Percentiles rank a stretch among this genome's conserved stretches.
Evolutionary conservation across 164 flowering plant genomes (phyloP).

Genomic region (Tetrastigma voinierianum): DNA sequence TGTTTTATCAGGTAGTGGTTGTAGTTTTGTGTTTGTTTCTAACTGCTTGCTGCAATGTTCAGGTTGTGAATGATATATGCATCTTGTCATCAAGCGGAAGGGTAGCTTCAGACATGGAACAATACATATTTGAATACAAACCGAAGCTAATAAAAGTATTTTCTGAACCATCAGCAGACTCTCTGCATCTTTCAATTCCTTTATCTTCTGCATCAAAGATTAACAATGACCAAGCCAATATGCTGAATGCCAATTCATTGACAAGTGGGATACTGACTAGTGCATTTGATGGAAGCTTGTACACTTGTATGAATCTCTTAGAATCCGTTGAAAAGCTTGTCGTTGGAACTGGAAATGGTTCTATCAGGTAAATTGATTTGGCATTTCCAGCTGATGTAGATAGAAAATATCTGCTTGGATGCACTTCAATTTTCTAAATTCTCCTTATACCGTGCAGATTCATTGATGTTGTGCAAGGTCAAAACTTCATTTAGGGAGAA

Average conservation of each 20-base stretch:
- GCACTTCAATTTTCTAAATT: slow-evolving; percentile 5
- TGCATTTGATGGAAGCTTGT: slow-evolving; percentile 82
- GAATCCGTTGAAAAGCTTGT: slow-evolving; percentile 58
- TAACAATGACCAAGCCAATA: slow-evolving; percentile 51
- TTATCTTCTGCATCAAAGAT: slow-evolving; percentile 37
- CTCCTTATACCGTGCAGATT: slow-evolving; percentile 45
- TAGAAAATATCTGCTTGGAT: not conserved
- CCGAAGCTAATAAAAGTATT: slow-evolving; percentile 66
- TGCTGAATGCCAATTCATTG: slow-evolving; percentile 55
- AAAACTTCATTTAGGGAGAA: slow-evolving; percentile 88
- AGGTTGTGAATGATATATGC: slow-evolving; percentile 92
- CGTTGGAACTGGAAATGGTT: slow-evolving; percentile 90
- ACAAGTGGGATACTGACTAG: slow-evolving; percentile 66
- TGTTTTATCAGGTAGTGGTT: no score
- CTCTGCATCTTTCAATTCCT: slow-evolving; percentile 40
- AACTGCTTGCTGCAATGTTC: slow-evolving; percentile 25
- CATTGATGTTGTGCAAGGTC: slow-evolving; percentile 71
- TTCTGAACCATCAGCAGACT: slow-evolving; percentile 60
- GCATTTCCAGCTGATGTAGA: not conserved
- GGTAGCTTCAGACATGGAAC: slow-evolving; percentile 98
- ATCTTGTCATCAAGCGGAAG: slow-evolving; percentile 68
- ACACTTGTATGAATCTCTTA: slow-evolving; percentile 82
- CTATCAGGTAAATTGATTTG: slow-evolving; percentile 57
- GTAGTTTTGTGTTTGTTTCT: not conserved
- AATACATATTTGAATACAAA: slow-evolving; percentile 83